Conservation (phyloP, 495 filamentous ascomycete genomes). For the Letharia lupina region DNA sequence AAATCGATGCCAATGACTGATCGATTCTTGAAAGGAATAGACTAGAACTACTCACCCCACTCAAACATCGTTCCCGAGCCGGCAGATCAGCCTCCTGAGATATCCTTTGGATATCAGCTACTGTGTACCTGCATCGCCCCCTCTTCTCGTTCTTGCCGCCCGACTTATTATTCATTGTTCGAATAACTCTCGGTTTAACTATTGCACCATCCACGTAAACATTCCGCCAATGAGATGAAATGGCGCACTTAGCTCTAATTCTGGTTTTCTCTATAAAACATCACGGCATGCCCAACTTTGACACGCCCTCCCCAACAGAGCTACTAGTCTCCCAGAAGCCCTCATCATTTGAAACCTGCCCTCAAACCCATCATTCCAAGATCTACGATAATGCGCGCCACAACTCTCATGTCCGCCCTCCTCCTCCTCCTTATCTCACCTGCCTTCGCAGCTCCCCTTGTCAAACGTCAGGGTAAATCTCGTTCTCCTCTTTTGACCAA, state of each 20-base stretch:
- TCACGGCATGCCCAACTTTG: not conserved
- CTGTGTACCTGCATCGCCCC: not conserved
- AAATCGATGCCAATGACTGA: not conserved
- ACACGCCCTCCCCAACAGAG: not conserved
- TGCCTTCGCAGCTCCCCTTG: not conserved
- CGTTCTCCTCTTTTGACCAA: not conserved
- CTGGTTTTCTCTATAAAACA: not conserved
- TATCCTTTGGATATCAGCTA: not conserved
- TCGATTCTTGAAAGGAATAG: not conserved
- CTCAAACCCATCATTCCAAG: not conserved
- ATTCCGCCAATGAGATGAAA: not conserved
- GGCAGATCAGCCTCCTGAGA: not conserved
- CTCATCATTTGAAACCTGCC: not conserved
- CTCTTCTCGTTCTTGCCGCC: not conserved
- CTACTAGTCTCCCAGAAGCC: not conserved
- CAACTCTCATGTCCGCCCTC: not conserved
- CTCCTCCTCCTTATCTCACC: conserved; percentile 2
- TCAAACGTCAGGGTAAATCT: not conserved
- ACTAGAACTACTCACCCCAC: not conserved
- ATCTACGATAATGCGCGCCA: not conserved
- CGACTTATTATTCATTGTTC: not conserved
- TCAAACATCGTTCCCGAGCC: not conserved
- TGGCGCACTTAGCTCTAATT: not conserved
- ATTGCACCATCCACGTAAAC: not conserved
- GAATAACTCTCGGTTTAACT: not conserved